Evolutionary conservation across 257 asterid species (phyloP).

Genomic region (Solanum tacnaense): DNA sequence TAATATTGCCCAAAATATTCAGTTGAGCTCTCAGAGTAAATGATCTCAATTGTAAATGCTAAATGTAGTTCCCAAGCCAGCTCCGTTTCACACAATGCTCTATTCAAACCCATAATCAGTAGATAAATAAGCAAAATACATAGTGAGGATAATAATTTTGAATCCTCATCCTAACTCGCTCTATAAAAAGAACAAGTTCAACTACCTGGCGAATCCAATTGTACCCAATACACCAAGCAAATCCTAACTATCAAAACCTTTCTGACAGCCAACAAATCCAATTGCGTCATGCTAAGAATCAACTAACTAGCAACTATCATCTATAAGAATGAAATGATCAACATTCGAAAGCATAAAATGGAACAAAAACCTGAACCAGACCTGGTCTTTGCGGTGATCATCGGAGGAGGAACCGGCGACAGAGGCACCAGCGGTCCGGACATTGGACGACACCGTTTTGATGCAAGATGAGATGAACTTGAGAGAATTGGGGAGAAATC

Average conservation of each 20-base stretch:
- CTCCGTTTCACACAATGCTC: neutral
- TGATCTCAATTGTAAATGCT: neutral
- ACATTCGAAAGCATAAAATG: neutral
- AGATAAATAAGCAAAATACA: neutral
- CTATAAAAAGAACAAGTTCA: neutral
- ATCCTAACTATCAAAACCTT: neutral
- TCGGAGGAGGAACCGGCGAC: slow-evolving; percentile 31
- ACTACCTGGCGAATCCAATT: neutral
- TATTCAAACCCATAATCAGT: neutral
- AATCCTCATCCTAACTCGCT: neutral
- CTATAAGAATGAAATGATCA: neutral
- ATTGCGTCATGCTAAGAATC: neutral
- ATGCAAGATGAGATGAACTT: slow-evolving; percentile 43
- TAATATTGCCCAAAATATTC: neutral
- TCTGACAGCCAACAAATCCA: neutral
- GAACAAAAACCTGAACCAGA: neutral
- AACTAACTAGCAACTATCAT: neutral
- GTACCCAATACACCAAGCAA: neutral
- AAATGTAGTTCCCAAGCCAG: neutral
- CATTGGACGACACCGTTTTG: slow-evolving; percentile 40
- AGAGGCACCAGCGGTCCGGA: slow-evolving; percentile 35
- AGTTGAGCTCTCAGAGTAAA: neutral
- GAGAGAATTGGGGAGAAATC: slow-evolving; percentile 32
- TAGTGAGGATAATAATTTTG: neutral
- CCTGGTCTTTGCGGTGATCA: slow-evolving; percentile 41